Evolutionary conservation across 2,329 filamentous ascomycete species (phyloP).

Genomic region (Tolypocladium ovalisporum): DNA sequence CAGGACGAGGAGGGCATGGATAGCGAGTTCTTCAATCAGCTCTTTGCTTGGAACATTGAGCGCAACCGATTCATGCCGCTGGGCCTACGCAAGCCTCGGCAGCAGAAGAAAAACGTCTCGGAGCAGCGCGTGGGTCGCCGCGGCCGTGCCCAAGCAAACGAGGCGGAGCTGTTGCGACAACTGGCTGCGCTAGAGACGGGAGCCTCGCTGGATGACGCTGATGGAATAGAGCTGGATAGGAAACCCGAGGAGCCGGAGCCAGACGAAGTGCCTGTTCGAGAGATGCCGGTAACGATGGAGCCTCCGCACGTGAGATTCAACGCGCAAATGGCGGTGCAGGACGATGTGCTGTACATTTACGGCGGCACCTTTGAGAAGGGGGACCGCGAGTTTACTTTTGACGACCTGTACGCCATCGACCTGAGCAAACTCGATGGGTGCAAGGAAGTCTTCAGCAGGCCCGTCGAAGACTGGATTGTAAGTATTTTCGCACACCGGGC

Average conservation of each 20-base stretch:
- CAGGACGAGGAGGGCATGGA: slow-evolving; percentile 91
- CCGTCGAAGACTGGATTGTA: slow-evolving; percentile 74
- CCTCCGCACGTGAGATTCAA: slow-evolving; percentile 89
- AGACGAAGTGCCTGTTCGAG: slow-evolving; percentile 46
- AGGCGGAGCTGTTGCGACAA: slow-evolving; percentile 81
- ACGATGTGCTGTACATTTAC: slow-evolving; percentile 87
- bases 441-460: slow-evolving; percentile 77
- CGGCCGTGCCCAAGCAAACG: slow-evolving; percentile 76
- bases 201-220: slow-evolving; percentile 44
- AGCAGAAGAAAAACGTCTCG: slow-evolving; percentile 44
- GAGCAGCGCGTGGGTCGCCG: slow-evolving; percentile 49
- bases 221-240: slow-evolving; percentile 38
- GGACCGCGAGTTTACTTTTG: slow-evolving; percentile 89
- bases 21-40: slow-evolving; percentile 88
- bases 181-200: slow-evolving; percentile 76
- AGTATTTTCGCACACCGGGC: slow-evolving; percentile 14
- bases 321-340: slow-evolving; percentile 78
- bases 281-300: slow-evolving; percentile 62
- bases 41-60: slow-evolving; percentile 92
- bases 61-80: slow-evolving; percentile 91
- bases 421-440: slow-evolving; percentile 92
- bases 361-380: slow-evolving; percentile 93
- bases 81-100: slow-evolving; percentile 60
- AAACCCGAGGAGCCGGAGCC: slow-evolving; percentile 42
- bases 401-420: slow-evolving; percentile 87